Base-by-base conservation (phyloP, 2,329 filamentous ascomycete species). In the Talaromyces albobiverticillius region DNA sequence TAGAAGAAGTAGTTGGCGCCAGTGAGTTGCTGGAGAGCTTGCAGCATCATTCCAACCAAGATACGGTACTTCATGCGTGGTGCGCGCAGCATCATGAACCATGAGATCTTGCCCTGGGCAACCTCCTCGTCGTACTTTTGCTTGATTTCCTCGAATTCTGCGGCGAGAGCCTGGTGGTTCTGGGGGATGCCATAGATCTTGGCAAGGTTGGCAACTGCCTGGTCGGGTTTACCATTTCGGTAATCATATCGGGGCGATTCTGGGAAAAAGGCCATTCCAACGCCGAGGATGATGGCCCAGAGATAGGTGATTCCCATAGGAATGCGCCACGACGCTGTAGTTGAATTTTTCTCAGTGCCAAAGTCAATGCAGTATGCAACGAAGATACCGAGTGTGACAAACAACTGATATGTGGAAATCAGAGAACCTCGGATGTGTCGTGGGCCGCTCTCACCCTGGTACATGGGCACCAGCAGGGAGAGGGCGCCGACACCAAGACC, bases 231-330 rank as follows among this genome's bases (percentile, higher is more conserved):
- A 32, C 79, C 79, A 34, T 77, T 66, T n/a, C 82, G 77, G 64
- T 82, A 84, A 40, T 81, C 80, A 71, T 78, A 83, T 2, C 82
- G 78, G 4, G 82, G 82, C 10, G 76, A 80, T 59, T 85, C 82
- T 0, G 77, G 77, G 58, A 84, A 76, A 60, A 82, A 75, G 6
- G 77, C 57, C 54, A 85, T 82, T 6, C 81, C 81, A 16, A 71
- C 51, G 1, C 77, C 76, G 59, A 85, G 79, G 41, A 83, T 74
- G 4, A 75, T 62, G 2, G 81, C 78, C 75, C 79, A 84, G 56
- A 82, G 67, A 62, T 81, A 83, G 2, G 79, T 81, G 29, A 85
- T 67, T 1, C 81, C 82, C 72, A 84, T 80, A 0, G 75, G 71
- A 25, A 78, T 75, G 4, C 76, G 65, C 76, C 76, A 78, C 3